A percentile compares a stretch with the other conserved stretches of the same genome.
phyloP scores from a whole-genome alignment of 73 alveolate genomes.

The Paramecium sexaurelia region DNA sequence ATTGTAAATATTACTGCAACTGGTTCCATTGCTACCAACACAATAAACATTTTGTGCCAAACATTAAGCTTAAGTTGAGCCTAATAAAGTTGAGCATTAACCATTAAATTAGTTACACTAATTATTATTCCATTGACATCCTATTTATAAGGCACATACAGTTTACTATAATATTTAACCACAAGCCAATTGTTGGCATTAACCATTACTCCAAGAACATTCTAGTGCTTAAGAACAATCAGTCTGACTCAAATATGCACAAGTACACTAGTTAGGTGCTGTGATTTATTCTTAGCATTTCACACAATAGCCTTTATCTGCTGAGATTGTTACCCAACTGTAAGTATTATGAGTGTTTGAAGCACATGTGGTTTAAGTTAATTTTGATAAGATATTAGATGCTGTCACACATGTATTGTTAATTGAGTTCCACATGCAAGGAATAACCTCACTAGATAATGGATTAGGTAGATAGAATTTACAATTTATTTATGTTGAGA shows the following conservation, averaged over 20 bases:
- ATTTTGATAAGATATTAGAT: background rate
- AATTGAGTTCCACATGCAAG: background rate
- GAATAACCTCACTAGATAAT: background rate
- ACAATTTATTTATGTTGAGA: background rate
- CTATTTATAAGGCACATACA: background rate
- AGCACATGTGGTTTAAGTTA: background rate
- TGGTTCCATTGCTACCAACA: slow-evolving; percentile 8
- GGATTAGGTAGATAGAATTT: background rate
- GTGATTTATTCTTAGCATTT: background rate
- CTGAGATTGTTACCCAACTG: background rate
- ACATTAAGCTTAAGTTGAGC: background rate
- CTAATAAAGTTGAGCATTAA: background rate
- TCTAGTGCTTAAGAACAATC: background rate
- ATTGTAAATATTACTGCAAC: background rate
- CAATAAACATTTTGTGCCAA: background rate
- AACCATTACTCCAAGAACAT: background rate
- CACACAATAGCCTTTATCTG: background rate
- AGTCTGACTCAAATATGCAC: background rate
- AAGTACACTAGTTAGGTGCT: background rate
- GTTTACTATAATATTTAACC: background rate
- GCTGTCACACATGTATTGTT: background rate
- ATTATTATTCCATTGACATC: background rate
- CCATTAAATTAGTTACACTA: background rate
- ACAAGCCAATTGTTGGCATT: background rate
- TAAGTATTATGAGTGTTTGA: background rate